Conservation (phyloP, 2,329 filamentous ascomycete species). For the Trichophyton rubrum region DNA sequence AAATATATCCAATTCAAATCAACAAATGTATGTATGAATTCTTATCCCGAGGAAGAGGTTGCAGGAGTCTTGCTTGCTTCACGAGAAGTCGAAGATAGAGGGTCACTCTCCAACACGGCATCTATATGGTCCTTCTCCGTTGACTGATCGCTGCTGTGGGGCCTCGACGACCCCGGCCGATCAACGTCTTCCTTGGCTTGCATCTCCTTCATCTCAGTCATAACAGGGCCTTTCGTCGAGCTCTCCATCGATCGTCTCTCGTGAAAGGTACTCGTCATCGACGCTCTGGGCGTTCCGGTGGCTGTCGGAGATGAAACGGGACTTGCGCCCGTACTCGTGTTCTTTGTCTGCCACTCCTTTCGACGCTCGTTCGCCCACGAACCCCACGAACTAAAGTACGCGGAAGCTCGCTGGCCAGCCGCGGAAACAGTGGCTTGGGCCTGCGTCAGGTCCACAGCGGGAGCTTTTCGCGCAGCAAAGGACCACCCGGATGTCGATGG, state of each 20-base stretch:
- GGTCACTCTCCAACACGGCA: not conserved
- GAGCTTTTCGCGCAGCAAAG: slow-evolving; percentile 22
- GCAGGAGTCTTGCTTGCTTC: not conserved
- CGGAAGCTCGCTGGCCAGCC: slow-evolving; percentile 44
- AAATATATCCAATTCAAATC: not conserved
- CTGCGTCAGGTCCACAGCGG: slow-evolving; percentile 38
- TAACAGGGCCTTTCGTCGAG: not conserved
- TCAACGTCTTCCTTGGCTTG: not conserved
- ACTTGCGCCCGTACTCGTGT: slow-evolving; percentile 9
- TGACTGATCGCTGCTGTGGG: not conserved
- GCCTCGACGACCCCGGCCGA: not conserved
- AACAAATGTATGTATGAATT: not conserved
- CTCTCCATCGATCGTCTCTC: not conserved
- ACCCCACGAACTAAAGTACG: slow-evolving; percentile 53
- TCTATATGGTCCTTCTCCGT: not conserved
- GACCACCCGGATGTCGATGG: slow-evolving; percentile 14
- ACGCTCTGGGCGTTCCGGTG: slow-evolving; percentile 5
- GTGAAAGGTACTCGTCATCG: not conserved
- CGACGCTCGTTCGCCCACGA: slow-evolving; percentile 44
- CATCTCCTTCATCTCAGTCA: slow-evolving; percentile 11
- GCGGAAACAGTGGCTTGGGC: slow-evolving; percentile 44
- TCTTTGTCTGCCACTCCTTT: slow-evolving; percentile 35
- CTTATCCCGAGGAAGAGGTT: not conserved
- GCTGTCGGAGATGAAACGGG: slow-evolving; percentile 4
- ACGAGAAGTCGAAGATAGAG: not conserved